Evolutionary conservation across 768 basidiomycete genomes (phyloP).

Genomic region (Collybia nuda): DNA sequence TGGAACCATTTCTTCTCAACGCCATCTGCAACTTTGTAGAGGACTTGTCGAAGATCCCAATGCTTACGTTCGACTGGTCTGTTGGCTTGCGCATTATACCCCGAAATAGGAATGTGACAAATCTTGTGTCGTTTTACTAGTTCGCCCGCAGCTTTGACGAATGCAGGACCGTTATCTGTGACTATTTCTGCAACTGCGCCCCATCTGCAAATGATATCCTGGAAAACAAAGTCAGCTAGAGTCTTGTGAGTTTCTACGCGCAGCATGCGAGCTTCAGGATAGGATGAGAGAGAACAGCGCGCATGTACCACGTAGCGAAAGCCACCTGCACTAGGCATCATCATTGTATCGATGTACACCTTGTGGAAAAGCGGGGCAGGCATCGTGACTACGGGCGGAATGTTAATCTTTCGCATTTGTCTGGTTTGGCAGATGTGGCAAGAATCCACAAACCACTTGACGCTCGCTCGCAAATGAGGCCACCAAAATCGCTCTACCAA

Average conservation of each 20-base stretch:
- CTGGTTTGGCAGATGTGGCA: too few species aligned
- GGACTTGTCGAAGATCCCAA: too few species aligned
- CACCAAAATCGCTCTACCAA: slow-evolving; percentile 30
- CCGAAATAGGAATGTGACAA: slow-evolving; percentile 31
- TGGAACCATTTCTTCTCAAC: too few species aligned
- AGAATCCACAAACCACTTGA: too few species aligned
- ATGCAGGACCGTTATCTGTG: slow-evolving; percentile 34
- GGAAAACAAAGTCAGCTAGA: slow-evolving; percentile 25
- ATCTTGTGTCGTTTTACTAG: slow-evolving; percentile 20
- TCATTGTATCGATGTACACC: slow-evolving; percentile 39
- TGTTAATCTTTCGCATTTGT: neutral
- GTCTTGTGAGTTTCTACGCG: slow-evolving; percentile 25
- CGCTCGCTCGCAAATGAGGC: slow-evolving; percentile 15
- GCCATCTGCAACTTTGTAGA: too few species aligned
- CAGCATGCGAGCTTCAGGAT: slow-evolving; percentile 28
- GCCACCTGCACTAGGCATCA: slow-evolving; percentile 30
- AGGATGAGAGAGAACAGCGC: slow-evolving; percentile 28
- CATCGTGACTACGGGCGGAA: neutral
- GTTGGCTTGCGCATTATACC: slow-evolving; percentile 35
- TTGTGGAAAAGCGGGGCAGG: slow-evolving; percentile 29
- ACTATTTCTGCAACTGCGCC: slow-evolving; percentile 35
- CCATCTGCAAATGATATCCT: slow-evolving; percentile 27
- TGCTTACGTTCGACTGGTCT: slow-evolving; percentile 23
- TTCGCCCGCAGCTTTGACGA: slow-evolving; percentile 21
- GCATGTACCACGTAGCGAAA: slow-evolving; percentile 36